Conservation (phyloP, 257 asterid genomes). For the Nicotiana sylvestris region DNA sequence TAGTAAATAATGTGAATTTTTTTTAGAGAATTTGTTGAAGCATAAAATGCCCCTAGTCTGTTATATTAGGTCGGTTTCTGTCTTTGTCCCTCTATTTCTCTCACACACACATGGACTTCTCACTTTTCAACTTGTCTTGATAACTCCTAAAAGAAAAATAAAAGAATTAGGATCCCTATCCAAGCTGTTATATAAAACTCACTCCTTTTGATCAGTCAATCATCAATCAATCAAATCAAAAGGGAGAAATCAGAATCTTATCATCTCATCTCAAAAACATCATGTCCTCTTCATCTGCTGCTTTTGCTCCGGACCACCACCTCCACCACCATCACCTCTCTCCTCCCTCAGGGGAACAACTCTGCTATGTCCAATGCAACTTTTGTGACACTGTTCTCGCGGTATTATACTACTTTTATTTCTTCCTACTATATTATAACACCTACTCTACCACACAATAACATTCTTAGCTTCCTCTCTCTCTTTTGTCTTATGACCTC, state of each 20-base stretch:
- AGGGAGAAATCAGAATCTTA: conserved; percentile 13
- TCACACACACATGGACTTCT: neutral
- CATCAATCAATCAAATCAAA: conserved; percentile 91
- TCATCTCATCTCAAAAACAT: conserved; percentile 18
- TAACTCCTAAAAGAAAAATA: conserved; percentile 32
- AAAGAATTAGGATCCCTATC: neutral
- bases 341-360: conserved; percentile 71
- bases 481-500: too few relatives aligned
- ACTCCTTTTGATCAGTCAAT: conserved; percentile 47
- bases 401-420: conserved; percentile 31
- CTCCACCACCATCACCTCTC: conserved; percentile 36
- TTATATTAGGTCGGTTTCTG: neutral
- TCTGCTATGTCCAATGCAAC: conserved; percentile 93
- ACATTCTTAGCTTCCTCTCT: too few relatives aligned
- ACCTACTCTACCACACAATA: too few relatives aligned
- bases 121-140: conserved; percentile 17
- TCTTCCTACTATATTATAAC: neutral
- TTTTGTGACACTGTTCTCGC: conserved; percentile 93
- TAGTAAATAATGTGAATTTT: neutral
- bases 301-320: conserved; percentile 76
- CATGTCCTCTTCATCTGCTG: conserved; percentile 77
- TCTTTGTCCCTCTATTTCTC: conserved; percentile 6
- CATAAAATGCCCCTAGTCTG: neutral
- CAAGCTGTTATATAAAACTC: neutral
- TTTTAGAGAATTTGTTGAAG: neutral